Evolutionary conservation across 192 early-diverging fungal species (phyloP), one percentile per base, ranked within the genome.

Genomic region (Podila verticillata): DNA sequence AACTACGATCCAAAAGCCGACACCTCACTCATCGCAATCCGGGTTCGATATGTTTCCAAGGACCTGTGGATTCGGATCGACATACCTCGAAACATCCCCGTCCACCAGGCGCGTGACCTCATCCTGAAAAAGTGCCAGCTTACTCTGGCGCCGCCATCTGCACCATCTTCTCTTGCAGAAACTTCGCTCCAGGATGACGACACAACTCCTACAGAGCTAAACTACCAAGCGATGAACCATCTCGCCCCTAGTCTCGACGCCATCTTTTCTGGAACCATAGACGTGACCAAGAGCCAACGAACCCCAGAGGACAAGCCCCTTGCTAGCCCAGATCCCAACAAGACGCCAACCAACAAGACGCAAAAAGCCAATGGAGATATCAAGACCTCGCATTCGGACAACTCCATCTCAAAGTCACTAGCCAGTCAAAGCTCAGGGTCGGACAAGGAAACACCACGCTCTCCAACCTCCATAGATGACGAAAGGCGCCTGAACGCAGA

Each of bases 51-150:
- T 26, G 77, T 80, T 4, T 62, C 77, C 12, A 72, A 72, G 24
- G 77, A 72, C 29, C 29, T 72, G 17, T 80, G 77, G 77, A 48
- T 80, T 13, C 24, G 70, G 26, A 36, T 80, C 4, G 77, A 80
- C 4, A 66, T 80, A 20, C 77, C 77, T 12, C 59, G 70, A 49
- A 60, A 72, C 44, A 61, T 61, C 26, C 65, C 70, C 28, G 77
- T 80, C 10, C 48, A 68, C 49, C 57, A 39, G 7, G 77, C 77
- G 7, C 58, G 77, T 3, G 77, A 80, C 28, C 62, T 80, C 7
- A 57, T 72, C 29, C 48, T 80, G 31, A 65, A 56, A 20, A 62
- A 61, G 26, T 80, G 77, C 39, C 77, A 72, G 8, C 66, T 68
- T 12, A 57, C 65, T 2, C 64, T 60, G 6, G 26, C 70, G 0